phyloP scores from a whole-genome alignment of 2,329 filamentous ascomycete genomes.

The Aaosphaeria pasadenensis region DNA sequence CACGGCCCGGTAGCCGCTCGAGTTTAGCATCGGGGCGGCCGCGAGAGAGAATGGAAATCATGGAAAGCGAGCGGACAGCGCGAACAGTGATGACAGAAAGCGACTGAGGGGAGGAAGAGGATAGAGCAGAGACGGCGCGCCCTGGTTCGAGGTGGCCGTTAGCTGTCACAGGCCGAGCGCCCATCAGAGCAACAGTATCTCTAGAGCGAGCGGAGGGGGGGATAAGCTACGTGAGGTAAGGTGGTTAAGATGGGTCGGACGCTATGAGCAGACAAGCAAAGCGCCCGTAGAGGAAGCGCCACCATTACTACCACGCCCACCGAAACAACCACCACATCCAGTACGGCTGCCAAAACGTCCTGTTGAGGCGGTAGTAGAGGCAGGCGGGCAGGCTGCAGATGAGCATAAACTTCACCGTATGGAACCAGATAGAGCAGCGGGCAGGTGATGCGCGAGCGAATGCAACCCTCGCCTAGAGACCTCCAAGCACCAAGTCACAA shows the following conservation, averaged over 20 bases:
- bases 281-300: too few relatives aligned
- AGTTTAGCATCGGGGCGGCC: constrained; percentile 7
- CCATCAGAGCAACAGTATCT: background rate
- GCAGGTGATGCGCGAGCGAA: constrained; percentile 12
- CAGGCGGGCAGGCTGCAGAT: background rate
- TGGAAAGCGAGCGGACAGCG: background rate
- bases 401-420: background rate
- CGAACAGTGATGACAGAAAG: background rate
- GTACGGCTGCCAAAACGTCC: too few relatives aligned
- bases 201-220: constrained; percentile 1
- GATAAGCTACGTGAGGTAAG: too few relatives aligned
- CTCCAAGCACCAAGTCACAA: background rate
- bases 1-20: constrained; percentile 34
- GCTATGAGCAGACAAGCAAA: too few relatives aligned
- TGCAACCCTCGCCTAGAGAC: constrained; percentile 15
- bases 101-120: constrained; percentile 12
- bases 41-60: background rate
- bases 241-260: too few relatives aligned
- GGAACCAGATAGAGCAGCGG: background rate
- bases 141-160: background rate
- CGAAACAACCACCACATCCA: too few relatives aligned
- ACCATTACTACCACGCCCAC: too few relatives aligned
- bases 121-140: constrained; percentile 10
- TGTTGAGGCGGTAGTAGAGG: background rate
- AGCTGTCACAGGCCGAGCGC: background rate